Evolutionary conservation across 2,329 filamentous ascomycete species (phyloP).

Genomic region (Exophiala aquamarina): DNA sequence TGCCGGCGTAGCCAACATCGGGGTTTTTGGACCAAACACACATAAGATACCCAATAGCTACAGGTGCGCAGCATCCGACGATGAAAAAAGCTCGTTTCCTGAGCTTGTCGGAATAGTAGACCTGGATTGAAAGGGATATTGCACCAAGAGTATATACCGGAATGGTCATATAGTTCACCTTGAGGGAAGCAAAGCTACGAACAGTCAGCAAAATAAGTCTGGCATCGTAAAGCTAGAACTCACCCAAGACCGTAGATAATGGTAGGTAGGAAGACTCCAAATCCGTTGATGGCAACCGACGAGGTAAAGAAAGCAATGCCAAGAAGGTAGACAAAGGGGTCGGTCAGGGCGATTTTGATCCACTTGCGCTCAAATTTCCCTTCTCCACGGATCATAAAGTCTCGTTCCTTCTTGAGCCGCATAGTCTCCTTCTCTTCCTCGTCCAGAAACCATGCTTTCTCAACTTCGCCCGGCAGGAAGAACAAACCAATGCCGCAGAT

Average conservation of each 20-base stretch:
- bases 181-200: slow-evolving; percentile 12
- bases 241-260: slow-evolving; percentile 23
- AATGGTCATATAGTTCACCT: slow-evolving; percentile 53
- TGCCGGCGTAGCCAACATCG: slow-evolving; percentile 35
- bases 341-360: slow-evolving; percentile 25
- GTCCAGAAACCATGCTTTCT: slow-evolving; percentile 19
- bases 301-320: slow-evolving; percentile 35
- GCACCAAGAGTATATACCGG: slow-evolving; percentile 56
- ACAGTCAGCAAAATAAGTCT: not conserved
- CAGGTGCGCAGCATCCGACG: slow-evolving; percentile 31
- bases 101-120: slow-evolving; percentile 33
- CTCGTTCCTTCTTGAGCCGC: slow-evolving; percentile 28
- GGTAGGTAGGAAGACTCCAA: slow-evolving; percentile 19
- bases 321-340: slow-evolving; percentile 13
- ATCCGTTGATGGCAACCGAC: slow-evolving; percentile 22
- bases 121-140: slow-evolving; percentile 8
- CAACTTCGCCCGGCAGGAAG: slow-evolving; percentile 7
- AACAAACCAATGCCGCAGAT: slow-evolving; percentile 13
- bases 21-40: slow-evolving; percentile 31
- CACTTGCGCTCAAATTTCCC: slow-evolving; percentile 21
- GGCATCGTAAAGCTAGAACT: slow-evolving; percentile 1
- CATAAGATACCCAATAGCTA: slow-evolving; percentile 37
- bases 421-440: slow-evolving; percentile 19
- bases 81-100: slow-evolving; percentile 34
- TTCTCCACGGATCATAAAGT: slow-evolving; percentile 32